phyloP scores from a whole-genome alignment of 2,329 filamentous ascomycete species.

The Stachybotrys elegans region DNA sequence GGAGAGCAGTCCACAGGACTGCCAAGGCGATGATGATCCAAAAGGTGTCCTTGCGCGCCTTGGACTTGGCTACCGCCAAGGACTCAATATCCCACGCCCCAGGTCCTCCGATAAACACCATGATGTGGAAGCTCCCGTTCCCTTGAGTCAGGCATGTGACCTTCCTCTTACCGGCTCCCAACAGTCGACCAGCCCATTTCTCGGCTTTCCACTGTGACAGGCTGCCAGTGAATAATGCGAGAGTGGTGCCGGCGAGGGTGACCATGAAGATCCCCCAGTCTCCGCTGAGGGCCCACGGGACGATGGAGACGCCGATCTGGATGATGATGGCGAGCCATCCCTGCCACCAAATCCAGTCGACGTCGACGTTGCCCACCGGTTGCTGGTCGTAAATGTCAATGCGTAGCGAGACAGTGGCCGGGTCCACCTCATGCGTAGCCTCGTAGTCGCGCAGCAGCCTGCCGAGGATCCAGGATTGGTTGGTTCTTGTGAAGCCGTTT shows the following conservation, averaged over 20 bases:
- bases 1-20: not conserved
- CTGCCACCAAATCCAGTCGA: conserved; percentile 1
- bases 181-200: conserved; percentile 1
- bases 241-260: not conserved
- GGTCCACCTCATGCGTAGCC: not conserved
- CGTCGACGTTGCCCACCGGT: not conserved
- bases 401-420: not conserved
- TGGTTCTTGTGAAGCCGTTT: not conserved
- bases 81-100: not conserved
- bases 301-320: not conserved
- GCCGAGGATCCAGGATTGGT: not conserved
- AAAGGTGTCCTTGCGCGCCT: not conserved
- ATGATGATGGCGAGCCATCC: not conserved
- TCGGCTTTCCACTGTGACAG: conserved; percentile 3
- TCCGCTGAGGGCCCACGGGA: conserved; percentile 1
- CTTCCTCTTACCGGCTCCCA: not conserved
- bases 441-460: not conserved
- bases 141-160: not conserved
- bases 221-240: not conserved
- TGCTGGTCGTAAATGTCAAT: conserved; percentile 1
- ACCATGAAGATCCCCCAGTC: not conserved
- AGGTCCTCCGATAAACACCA: not conserved
- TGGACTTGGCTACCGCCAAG: not conserved
- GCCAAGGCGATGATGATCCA: not conserved
- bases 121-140: not conserved